Evolutionary conservation across 129 eudicot species (phyloP), one percentile per base, ranked within the genome.

Genomic region (Silybum marianum): DNA sequence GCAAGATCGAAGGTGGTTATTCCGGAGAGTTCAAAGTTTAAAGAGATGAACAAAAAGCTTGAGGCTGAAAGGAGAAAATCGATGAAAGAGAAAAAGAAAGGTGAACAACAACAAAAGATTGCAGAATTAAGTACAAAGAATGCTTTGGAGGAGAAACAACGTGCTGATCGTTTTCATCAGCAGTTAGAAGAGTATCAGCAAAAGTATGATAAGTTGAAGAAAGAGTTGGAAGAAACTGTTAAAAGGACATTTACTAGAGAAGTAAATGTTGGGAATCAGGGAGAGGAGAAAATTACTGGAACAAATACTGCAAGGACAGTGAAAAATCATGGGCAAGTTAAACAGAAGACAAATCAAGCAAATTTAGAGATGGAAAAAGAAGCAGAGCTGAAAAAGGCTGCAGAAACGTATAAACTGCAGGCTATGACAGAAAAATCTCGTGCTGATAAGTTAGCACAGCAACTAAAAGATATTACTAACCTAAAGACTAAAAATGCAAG

Each of bases 1-100:
- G 75, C 80, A 72, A 88, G 72, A 60, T 83, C 84, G 12, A 85
- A 78, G 73, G 62, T 89, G 85, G 86, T 74, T 28, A 28, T 28
- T 71, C 80, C 22, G 18, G 86, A 84, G 81, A 75, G 80, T 30
- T 71, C 71, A 79, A 87, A 88, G 73, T 79, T 63, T 69, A 92
- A 90, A 84, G 90, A 88, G 39, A 88, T 85, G 72, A 89, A 83
- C 74, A 83, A 88, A 83, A 91, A 82, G 81, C 81, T 92, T 44
- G 89, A 90, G 80, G 88, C 82, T n/a, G 96, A 92, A 84, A 90
- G 65, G 74, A 84, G 78, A 83, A 85, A 83, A 46, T n/a, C 68
- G 7, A 70, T 18, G 18, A 71, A 70, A 78, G 97, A 92, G 85
- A 88, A 82, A 79, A 86, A 84, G 79, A 85, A 83, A 84, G 87